Percentiles rank a stretch among this genome's conserved stretches.
Evolutionary conservation across 441 rosid species (phyloP).

Genomic region (Codiaeum variegatum): DNA sequence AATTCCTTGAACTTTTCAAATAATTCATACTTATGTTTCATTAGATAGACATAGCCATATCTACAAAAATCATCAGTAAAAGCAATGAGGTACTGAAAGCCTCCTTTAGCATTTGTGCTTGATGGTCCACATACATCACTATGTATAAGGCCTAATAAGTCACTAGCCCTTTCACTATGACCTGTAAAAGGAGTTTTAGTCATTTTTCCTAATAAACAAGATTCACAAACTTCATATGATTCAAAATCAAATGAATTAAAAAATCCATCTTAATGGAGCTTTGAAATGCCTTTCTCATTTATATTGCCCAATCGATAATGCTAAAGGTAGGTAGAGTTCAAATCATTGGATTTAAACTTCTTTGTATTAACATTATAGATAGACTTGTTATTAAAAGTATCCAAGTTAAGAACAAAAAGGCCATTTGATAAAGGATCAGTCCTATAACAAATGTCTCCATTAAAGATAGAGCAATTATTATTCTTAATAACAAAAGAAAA

Average conservation of each 20-base stretch:
- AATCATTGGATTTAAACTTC: background rate
- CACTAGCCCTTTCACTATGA: background rate
- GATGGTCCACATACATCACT: background rate
- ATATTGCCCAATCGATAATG: background rate
- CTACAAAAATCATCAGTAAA: background rate
- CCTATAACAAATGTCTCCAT: background rate
- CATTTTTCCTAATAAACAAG: background rate
- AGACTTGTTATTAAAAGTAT: background rate
- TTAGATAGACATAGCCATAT: background rate
- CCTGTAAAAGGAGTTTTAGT: background rate
- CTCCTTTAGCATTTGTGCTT: background rate
- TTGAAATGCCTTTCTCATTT: background rate
- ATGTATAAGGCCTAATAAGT: background rate
- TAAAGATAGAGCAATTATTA: too few relatives aligned
- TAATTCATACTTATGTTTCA: too few relatives aligned
- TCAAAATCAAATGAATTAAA: too few relatives aligned
- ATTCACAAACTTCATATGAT: background rate
- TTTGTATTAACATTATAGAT: background rate
- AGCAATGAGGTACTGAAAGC: background rate
- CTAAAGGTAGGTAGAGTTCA: background rate
- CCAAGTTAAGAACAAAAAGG: background rate
- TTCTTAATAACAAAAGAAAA: background rate
- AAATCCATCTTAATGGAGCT: background rate
- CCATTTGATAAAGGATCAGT: background rate
- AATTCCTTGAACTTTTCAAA: too few relatives aligned